Percentiles rank a stretch among this genome's conserved stretches.
Evolutionary conservation across 176 grass and related monocot genomes (phyloP).

Genomic region (Bonia amplexicaulis): DNA sequence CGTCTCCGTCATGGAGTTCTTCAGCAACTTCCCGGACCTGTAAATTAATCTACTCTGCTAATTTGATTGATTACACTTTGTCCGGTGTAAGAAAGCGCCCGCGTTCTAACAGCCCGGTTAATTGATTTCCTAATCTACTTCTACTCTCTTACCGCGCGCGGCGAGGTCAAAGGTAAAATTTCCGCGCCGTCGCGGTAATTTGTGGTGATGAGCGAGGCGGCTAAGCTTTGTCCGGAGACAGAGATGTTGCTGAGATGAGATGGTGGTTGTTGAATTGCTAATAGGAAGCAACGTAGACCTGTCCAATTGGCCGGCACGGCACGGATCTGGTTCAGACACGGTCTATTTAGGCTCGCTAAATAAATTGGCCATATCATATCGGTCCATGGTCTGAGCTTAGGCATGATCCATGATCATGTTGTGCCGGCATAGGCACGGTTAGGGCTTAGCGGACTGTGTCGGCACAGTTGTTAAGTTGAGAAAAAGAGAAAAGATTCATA

Average conservation of each 20-base stretch:
- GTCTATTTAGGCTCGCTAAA: no score
- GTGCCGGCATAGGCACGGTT: no score
- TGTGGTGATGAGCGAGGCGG: not conserved
- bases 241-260: not conserved
- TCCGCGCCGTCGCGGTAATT: not conserved
- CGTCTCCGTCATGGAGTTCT: constrained; percentile 35
- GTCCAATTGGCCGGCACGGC: no score
- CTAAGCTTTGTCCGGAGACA: not conserved
- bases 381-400: no score
- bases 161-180: not conserved
- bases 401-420: no score
- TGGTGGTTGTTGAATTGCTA: no score
- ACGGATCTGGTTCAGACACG: no score
- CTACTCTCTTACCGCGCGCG: not conserved
- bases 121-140: not conserved
- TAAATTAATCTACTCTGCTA: constrained; percentile 3
- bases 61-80: not conserved
- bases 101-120: not conserved
- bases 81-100: not conserved
- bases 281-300: no score
- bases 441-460: no score
- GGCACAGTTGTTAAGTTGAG: no score
- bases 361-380: no score
- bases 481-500: no score
- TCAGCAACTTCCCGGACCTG: constrained; percentile 45